These are phyloP conservation scores for Paramecium biaurelia DNA, from an alignment of 73 alveolate genomes.

Conservation along the genomic window DNA sequence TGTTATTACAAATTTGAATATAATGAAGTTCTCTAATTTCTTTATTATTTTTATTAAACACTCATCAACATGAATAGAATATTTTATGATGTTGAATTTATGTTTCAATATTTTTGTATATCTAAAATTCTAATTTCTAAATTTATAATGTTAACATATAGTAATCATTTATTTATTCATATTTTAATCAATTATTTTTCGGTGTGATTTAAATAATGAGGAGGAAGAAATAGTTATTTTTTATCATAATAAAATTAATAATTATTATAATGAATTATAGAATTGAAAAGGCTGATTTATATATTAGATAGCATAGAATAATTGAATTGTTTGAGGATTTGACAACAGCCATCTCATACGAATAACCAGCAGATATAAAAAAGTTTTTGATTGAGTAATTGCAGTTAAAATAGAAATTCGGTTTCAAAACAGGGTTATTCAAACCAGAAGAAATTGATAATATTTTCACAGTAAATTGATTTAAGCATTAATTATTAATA, in stretches of 20 bases:
- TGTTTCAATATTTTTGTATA: no score
- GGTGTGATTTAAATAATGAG: not conserved
- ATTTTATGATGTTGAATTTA: no score
- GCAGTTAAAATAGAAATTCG: conserved; percentile 63
- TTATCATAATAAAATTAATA: not conserved
- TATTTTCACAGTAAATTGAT: conserved; percentile 54
- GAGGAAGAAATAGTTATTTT: not conserved
- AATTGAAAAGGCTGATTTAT: conserved; percentile 67
- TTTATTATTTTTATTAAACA: no score
- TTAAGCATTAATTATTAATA: not conserved
- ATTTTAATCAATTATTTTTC: no score
- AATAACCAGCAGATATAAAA: conserved; percentile 65
- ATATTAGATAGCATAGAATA: conserved; percentile 69
- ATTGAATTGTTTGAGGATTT: conserved; percentile 69
- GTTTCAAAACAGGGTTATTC: conserved; percentile 71
- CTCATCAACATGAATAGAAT: no score
- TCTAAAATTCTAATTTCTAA: no score
- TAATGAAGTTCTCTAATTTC: no score
- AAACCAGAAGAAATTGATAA: conserved; percentile 71
- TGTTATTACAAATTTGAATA: no score
- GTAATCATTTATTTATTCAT: no score
- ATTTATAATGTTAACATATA: no score
- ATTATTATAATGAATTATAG: conserved; percentile 41
- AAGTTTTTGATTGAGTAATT: conserved; percentile 67
- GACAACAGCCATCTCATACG: conserved; percentile 66